Conservation (phyloP, 2,329 filamentous ascomycete genomes). For the Exophiala mesophila region DNA sequence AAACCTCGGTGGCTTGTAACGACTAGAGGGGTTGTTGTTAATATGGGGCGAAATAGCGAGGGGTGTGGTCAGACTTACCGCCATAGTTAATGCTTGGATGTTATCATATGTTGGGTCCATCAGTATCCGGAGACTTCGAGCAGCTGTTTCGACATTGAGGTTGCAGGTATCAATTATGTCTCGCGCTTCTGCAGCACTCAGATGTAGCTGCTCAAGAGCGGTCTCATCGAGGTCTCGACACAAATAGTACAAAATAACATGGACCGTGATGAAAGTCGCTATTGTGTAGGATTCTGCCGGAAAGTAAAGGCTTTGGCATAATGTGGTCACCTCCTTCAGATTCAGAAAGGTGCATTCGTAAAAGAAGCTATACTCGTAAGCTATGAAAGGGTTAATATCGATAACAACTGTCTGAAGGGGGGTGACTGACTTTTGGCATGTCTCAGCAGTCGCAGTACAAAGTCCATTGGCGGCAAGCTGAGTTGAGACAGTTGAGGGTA, state of each 20-base stretch:
- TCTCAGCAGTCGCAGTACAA: conserved; percentile 12
- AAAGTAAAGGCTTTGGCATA: conserved; percentile 42
- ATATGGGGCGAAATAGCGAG: neutral
- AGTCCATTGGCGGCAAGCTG: conserved; percentile 11
- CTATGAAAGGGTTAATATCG: no score
- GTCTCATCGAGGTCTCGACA: conserved; percentile 26
- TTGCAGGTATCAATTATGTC: conserved; percentile 35
- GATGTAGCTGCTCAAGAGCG: conserved; percentile 21
- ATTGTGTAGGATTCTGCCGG: conserved; percentile 39
- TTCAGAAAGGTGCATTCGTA: conserved; percentile 26
- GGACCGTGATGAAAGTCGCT: conserved; percentile 37
- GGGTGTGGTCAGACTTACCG: conserved; percentile 41
- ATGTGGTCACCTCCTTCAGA: conserved; percentile 32
- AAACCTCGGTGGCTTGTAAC: conserved; percentile 58
- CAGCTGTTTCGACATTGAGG: conserved; percentile 42
- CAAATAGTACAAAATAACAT: conserved; percentile 36
- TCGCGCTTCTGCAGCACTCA: conserved; percentile 28
- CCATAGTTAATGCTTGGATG: conserved; percentile 56
- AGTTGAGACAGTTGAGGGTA: conserved; percentile 13
- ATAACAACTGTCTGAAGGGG: no score
- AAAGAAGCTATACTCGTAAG: conserved; percentile 18
- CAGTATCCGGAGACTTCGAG: conserved; percentile 51
- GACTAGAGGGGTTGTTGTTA: conserved; percentile 38
- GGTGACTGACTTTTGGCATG: conserved; percentile 12
- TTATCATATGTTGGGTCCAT: conserved; percentile 53